phyloP scores from a whole-genome alignment of 2,329 filamentous ascomycete genomes.

The Aspergillus phoenicis region DNA sequence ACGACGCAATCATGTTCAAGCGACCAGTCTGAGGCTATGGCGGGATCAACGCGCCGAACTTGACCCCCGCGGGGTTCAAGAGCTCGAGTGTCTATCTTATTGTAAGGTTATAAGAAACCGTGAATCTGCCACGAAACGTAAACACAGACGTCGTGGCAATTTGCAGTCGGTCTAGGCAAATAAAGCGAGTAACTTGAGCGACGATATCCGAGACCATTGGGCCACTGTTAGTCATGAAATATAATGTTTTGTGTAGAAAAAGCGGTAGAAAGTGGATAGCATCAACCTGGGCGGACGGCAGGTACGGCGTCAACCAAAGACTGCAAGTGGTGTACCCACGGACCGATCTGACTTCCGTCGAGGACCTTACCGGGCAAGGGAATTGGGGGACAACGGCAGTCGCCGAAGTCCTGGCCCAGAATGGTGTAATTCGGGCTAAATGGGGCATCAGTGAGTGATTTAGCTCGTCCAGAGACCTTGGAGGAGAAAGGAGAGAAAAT shows the following conservation, averaged over 20 bases:
- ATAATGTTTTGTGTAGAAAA: too few species aligned
- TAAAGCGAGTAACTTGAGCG: background rate
- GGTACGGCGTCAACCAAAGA: background rate
- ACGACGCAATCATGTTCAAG: background rate
- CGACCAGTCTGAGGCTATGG: background rate
- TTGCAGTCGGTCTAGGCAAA: background rate
- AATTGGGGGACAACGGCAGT: slow-evolving; percentile 1
- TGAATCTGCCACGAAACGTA: background rate
- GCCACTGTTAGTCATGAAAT: background rate
- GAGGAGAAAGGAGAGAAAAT: slow-evolving; percentile 6
- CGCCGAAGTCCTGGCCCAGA: slow-evolving; percentile 6
- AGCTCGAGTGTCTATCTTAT: background rate
- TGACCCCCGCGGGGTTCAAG: background rate
- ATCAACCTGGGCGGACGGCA: background rate
- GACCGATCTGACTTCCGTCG: slow-evolving; percentile 1
- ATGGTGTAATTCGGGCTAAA: background rate
- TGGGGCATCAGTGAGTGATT: background rate
- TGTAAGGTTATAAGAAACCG: background rate
- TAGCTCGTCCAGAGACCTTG: background rate
- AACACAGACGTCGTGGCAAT: background rate
- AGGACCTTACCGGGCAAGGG: slow-evolving; percentile 2
- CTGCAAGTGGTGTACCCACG: background rate
- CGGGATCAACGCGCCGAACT: background rate
- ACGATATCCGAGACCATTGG: background rate
- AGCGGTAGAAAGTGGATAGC: background rate